phyloP scores from a whole-genome alignment of 2,329 filamentous ascomycete species.

The Exophiala sp. region DNA sequence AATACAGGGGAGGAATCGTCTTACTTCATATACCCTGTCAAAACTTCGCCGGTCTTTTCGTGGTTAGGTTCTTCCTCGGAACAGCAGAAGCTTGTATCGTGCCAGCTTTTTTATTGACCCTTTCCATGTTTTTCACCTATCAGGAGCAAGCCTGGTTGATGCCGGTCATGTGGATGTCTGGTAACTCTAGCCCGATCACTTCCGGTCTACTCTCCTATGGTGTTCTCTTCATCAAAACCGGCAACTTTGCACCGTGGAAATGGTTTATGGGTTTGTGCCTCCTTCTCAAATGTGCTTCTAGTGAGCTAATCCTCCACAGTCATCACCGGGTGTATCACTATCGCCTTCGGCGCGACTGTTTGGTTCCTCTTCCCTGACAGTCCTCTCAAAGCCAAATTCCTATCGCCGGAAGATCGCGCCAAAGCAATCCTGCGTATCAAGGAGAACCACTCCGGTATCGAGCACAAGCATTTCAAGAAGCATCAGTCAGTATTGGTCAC shows the following conservation, averaged over 20 bases:
- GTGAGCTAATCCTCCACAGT: not conserved
- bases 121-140: conserved; percentile 21
- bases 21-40: conserved; percentile 11
- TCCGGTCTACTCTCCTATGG: conserved; percentile 14
- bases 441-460: conserved; percentile 43
- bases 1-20: conserved; percentile 8
- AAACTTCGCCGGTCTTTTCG: conserved; percentile 12
- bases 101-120: conserved; percentile 33
- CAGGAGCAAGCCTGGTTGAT: conserved; percentile 12
- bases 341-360: conserved; percentile 7
- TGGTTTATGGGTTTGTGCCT: conserved; percentile 40
- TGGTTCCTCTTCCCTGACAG: conserved; percentile 16
- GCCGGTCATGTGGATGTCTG: conserved; percentile 56
- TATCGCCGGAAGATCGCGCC: conserved; percentile 19
- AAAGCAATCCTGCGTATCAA: conserved; percentile 20
- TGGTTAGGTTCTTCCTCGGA: conserved; percentile 12
- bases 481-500: too few species aligned
- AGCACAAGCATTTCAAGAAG: conserved; percentile 33
- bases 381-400: conserved; percentile 10
- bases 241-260: conserved; percentile 26
- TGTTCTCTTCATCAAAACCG: conserved; percentile 16
- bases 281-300: too few species aligned
- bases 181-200: conserved; percentile 35
- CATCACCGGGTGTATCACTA: conserved; percentile 15
- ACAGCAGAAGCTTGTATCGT: conserved; percentile 28